These are phyloP conservation scores for Hirsutella thompsonii DNA, from an alignment of 2,329 filamentous ascomycete genomes.

Conservation along the genomic window DNA sequence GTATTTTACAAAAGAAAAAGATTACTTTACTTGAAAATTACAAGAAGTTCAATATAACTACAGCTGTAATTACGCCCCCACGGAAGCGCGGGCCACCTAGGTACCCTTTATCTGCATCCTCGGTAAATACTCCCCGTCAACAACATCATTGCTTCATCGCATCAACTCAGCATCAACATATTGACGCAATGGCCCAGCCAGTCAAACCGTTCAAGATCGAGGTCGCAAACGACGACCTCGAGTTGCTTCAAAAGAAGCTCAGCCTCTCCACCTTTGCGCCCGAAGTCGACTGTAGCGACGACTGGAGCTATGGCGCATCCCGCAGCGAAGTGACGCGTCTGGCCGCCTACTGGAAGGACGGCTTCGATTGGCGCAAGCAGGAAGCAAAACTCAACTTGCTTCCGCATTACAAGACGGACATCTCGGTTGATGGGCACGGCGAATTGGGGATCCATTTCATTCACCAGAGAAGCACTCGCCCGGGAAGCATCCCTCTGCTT, in stretches of 20 bases:
- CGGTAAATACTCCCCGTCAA: too few species aligned
- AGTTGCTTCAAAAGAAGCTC: slow-evolving; percentile 18
- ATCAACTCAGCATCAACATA: too few species aligned
- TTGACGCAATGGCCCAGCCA: not conserved
- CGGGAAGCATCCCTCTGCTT: slow-evolving; percentile 47
- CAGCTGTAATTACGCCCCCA: too few species aligned
- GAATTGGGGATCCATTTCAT: slow-evolving; percentile 51
- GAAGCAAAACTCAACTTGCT: slow-evolving; percentile 46
- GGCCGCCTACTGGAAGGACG: slow-evolving; percentile 22
- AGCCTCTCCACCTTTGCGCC: slow-evolving; percentile 15
- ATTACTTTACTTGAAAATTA: too few species aligned
- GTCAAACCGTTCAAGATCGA: slow-evolving; percentile 22
- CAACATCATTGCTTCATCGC: too few species aligned
- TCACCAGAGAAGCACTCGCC: slow-evolving; percentile 36
- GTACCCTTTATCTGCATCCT: too few species aligned
- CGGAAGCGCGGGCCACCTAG: too few species aligned
- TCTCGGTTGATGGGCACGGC: slow-evolving; percentile 44
- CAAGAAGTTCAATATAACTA: too few species aligned
- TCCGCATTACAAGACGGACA: slow-evolving; percentile 40
- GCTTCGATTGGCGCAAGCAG: slow-evolving; percentile 49
- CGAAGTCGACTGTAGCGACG: slow-evolving; percentile 18
- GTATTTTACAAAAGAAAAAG: too few species aligned
- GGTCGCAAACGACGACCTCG: slow-evolving; percentile 17
- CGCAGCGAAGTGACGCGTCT: slow-evolving; percentile 21
- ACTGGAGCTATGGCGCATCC: slow-evolving; percentile 18